Evolutionary conservation across 2,329 filamentous ascomycete genomes (phyloP).

Genomic region (Calonectria hawksworthii): DNA sequence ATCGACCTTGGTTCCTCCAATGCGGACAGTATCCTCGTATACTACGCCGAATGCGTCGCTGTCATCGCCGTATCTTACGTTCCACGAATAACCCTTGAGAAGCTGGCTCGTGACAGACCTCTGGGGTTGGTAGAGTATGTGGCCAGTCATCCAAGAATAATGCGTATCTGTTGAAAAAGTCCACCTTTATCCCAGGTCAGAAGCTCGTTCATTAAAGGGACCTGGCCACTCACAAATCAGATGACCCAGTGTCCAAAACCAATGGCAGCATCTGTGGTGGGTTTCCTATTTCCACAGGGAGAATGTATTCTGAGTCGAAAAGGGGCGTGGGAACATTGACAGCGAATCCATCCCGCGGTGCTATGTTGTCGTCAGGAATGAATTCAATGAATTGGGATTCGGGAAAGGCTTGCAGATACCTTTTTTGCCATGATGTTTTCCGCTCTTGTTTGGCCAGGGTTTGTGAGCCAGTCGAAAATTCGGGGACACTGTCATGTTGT

Average conservation of each 20-base stretch:
- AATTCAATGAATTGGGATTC: background rate
- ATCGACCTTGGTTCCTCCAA: background rate
- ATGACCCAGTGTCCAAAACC: constrained; percentile 62
- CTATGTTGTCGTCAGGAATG: background rate
- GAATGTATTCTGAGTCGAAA: constrained; percentile 53
- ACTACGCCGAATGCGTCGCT: background rate
- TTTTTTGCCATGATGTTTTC: background rate
- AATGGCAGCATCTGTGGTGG: constrained; percentile 58
- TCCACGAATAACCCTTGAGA: background rate
- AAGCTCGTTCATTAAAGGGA: constrained; percentile 23
- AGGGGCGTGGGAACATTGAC: background rate
- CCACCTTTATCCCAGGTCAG: constrained; percentile 58
- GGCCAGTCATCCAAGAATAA: background rate
- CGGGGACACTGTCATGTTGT: background rate
- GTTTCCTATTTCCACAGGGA: constrained; percentile 58
- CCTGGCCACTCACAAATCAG: constrained; percentile 59
- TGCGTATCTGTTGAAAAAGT: constrained; percentile 48
- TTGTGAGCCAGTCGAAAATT: background rate
- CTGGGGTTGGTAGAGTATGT: background rate
- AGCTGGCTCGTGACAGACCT: background rate
- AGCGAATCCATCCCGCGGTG: background rate
- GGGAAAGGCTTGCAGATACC: background rate
- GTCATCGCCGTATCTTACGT: background rate
- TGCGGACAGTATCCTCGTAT: background rate
- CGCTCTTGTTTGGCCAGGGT: background rate